Conservation (phyloP, 176 grass and related monocot species). For the Eremochloa ophiuroides region DNA sequence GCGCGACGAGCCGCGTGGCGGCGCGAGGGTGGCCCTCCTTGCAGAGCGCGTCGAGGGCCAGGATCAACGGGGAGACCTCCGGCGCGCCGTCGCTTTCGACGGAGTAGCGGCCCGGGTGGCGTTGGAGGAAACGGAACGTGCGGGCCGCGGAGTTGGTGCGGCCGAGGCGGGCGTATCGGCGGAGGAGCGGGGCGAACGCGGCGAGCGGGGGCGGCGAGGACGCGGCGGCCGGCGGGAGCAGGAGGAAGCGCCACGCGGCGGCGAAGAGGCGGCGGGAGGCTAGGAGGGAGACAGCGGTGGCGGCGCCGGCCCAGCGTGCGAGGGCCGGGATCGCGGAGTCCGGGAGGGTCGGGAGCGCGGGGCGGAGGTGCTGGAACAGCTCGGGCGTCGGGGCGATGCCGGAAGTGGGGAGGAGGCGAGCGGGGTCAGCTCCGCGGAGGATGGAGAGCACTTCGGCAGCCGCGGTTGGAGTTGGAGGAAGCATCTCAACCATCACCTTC, state of each 20-base stretch:
- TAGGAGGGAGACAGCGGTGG: constrained; percentile 51
- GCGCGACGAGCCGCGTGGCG: constrained; percentile 44
- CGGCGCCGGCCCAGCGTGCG: constrained; percentile 52
- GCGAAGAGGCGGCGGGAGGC: constrained; percentile 52
- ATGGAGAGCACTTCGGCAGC: not conserved
- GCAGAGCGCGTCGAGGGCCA: constrained; percentile 71
- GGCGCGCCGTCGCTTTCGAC: not conserved
- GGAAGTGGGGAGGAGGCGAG: not conserved
- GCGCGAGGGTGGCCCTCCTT: constrained; percentile 60
- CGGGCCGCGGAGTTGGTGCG: constrained; percentile 48
- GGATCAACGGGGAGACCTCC: constrained; percentile 28
- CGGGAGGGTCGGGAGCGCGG: constrained; percentile 23
- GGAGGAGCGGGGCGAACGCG: constrained; percentile 62
- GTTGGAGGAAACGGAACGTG: constrained; percentile 46
- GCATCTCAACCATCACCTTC: not conserved
- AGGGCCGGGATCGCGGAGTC: constrained; percentile 41
- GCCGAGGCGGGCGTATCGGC: constrained; percentile 56
- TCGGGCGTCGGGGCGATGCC: constrained; percentile 18
- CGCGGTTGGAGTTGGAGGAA: not conserved
- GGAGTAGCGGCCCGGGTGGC: constrained; percentile 40
- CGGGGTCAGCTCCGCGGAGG: constrained; percentile 11
- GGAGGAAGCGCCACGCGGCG: constrained; percentile 62
- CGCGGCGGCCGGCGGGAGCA: constrained; percentile 16
- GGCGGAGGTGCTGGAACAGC: constrained; percentile 34
- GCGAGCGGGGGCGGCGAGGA: constrained; percentile 33